Base-by-base conservation (phyloP, 306 rosid species). In the Carpinus viminea region DNA sequence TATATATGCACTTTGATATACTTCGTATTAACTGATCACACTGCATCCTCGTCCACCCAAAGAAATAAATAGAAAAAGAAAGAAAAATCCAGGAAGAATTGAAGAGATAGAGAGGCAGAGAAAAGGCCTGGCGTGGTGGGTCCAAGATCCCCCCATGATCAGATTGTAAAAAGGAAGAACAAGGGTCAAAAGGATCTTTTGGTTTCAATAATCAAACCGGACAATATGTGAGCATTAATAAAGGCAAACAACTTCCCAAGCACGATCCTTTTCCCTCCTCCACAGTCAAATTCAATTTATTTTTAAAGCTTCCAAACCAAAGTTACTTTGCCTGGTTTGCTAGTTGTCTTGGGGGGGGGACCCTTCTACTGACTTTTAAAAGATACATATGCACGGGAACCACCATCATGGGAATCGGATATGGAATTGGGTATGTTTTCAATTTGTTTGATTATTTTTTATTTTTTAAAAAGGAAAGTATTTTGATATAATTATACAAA, bases 211-310 rank as follows among this genome's bases (percentile, higher is more conserved):
- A 68, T 31, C 62, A 17, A 43, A 21, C 66, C 2, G n/a, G 60
- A n/a, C 68, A 69, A 66, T 41, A 59, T 12, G 20, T 52, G 20
- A 24, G 48, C 64, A 24, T 24, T 24, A 46, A 51, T 69, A 76
- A 81, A 70, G 81, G 69, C 77, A 15, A 62, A 76, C 80, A 76
- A 65, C 46, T 61, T 62, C 77, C 64, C 79, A 24, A 24, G 26
- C 26, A 28, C 72, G 34, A 31, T 31, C 38, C 73, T 52, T 75
- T 75, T 75, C 43, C 64, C 61, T 41, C 60, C 73, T 5, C 45
- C 6, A 12, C 47, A n/a, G 70, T 53, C 61, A 46, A 72, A 71
- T 81, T 71, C 80, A 73, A 70, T 61, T 60, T 50, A 1, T 59
- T 52, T 80, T 1, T 20, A 55, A 68, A 47, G 72, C 76, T n/a